Percentiles rank a stretch among this genome's conserved stretches.
phyloP scores from a whole-genome alignment of 1,284 basidiomycete genomes.

The Neolentinus lepideus region DNA sequence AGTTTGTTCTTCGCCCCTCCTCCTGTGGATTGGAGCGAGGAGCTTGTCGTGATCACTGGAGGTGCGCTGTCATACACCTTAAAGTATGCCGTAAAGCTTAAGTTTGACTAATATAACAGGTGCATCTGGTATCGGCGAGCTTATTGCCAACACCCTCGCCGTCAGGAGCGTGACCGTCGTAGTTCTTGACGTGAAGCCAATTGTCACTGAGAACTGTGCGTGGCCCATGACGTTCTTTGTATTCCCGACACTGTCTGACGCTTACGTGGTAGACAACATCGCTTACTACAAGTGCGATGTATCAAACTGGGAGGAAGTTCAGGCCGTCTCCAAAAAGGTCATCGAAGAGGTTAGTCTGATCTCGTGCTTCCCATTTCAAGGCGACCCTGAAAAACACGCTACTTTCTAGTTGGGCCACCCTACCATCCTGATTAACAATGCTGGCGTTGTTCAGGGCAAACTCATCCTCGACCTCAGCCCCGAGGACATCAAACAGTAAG shows the following conservation, averaged over 20 bases:
- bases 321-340: conserved; percentile 62
- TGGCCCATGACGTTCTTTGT: conserved; percentile 7
- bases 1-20: conserved; percentile 51
- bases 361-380: not conserved
- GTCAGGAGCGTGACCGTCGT: conserved; percentile 77
- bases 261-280: conserved; percentile 53
- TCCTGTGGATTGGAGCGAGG: conserved; percentile 73
- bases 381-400: conserved; percentile 1
- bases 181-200: conserved; percentile 77
- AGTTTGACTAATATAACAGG: conserved; percentile 36
- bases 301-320: conserved; percentile 79
- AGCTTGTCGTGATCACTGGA: conserved; percentile 86
- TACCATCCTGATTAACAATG: conserved; percentile 92
- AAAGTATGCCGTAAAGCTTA: not conserved
- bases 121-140: conserved; percentile 81
- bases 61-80: conserved; percentile 39
- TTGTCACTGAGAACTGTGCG: conserved; percentile 70
- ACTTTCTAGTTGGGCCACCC: conserved; percentile 69
- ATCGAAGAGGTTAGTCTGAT: conserved; percentile 54
- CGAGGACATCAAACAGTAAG: conserved; percentile 77
- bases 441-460: conserved; percentile 91
- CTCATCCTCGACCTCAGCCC: conserved; percentile 72
- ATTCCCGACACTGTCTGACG: conserved; percentile 2
- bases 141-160: conserved; percentile 79
- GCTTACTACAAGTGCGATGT: conserved; percentile 85